Evolutionary conservation across 495 filamentous ascomycete species (phyloP).

Genomic region (Patellaria atrata): DNA sequence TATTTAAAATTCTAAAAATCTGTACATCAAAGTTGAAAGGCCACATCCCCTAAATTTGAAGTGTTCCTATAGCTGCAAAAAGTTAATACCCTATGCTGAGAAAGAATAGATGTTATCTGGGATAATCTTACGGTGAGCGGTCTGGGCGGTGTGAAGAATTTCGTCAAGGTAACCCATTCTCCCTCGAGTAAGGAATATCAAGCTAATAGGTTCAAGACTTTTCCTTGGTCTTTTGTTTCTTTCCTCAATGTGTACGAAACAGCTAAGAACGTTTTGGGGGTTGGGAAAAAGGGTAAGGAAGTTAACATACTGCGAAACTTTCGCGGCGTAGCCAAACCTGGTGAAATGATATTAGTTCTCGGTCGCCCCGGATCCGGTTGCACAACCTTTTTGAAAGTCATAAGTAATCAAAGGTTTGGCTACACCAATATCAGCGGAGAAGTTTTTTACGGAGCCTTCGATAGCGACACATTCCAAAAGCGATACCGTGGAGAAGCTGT

Average conservation of each 20-base stretch:
- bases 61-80: too few species aligned
- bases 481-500: constrained; percentile 67
- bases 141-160: constrained; percentile 59
- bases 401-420: constrained; percentile 67
- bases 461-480: constrained; percentile 41
- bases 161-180: constrained; percentile 33
- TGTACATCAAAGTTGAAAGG: too few species aligned
- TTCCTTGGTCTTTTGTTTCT: constrained; percentile 63
- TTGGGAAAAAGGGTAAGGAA: constrained; percentile 47
- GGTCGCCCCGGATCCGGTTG: constrained; percentile 79
- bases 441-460: constrained; percentile 65
- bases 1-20: too few species aligned
- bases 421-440: constrained; percentile 66
- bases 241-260: constrained; percentile 61
- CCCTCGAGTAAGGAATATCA: not conserved
- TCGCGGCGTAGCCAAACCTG: constrained; percentile 48
- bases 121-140: constrained; percentile 64
- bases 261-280: constrained; percentile 40
- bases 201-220: constrained; percentile 37
- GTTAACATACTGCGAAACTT: constrained; percentile 47
- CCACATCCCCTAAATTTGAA: too few species aligned
- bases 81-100: too few species aligned
- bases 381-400: constrained; percentile 74
- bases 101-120: constrained; percentile 54
- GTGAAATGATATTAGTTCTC: constrained; percentile 84